These are phyloP conservation scores for Leishmania aethiopica DNA, from an alignment of 208 protist genomes.

Conservation along the genomic window DNA sequence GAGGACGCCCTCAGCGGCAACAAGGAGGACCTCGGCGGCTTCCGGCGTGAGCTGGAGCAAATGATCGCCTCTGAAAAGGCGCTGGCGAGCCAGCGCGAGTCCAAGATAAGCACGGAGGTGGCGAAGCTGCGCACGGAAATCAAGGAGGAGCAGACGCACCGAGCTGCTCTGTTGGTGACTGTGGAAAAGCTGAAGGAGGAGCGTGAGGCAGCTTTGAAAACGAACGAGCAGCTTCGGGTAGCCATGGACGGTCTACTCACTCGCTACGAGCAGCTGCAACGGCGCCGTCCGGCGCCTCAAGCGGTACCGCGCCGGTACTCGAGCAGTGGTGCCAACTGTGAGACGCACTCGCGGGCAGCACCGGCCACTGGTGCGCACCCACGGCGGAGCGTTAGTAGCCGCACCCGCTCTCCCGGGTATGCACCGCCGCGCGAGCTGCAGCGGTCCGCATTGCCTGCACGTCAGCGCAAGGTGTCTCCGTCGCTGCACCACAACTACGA, in stretches of 20 bases:
- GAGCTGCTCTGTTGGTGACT: slow-evolving; percentile 45
- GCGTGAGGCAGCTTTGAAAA: slow-evolving; percentile 55
- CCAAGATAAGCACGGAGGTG: slow-evolving; percentile 55
- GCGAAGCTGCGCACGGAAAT: slow-evolving; percentile 61
- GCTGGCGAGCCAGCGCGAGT: slow-evolving; percentile 62
- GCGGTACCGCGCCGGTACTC: not conserved
- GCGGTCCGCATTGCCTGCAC: not conserved
- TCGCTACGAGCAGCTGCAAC: slow-evolving; percentile 29
- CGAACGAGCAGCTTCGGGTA: slow-evolving; percentile 73
- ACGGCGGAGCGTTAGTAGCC: slow-evolving; percentile 7
- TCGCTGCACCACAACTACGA: slow-evolving; percentile 47
- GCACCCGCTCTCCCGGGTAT: not conserved
- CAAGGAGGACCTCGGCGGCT: slow-evolving; percentile 52
- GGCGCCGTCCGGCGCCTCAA: slow-evolving; percentile 9
- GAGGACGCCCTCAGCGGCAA: slow-evolving; percentile 55
- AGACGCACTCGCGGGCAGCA: not conserved
- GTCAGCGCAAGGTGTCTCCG: not conserved
- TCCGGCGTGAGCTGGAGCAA: slow-evolving; percentile 77
- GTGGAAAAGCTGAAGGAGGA: slow-evolving; percentile 69
- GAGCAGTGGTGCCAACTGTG: not conserved
- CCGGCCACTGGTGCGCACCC: not conserved
- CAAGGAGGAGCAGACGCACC: slow-evolving; percentile 52
- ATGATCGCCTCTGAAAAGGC: slow-evolving; percentile 77
- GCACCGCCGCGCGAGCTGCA: not conserved
- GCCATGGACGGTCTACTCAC: slow-evolving; percentile 67